Base-by-base conservation (phyloP, 2,329 filamentous ascomycete genomes). In the Ophiosphaerella narmari region DNA sequence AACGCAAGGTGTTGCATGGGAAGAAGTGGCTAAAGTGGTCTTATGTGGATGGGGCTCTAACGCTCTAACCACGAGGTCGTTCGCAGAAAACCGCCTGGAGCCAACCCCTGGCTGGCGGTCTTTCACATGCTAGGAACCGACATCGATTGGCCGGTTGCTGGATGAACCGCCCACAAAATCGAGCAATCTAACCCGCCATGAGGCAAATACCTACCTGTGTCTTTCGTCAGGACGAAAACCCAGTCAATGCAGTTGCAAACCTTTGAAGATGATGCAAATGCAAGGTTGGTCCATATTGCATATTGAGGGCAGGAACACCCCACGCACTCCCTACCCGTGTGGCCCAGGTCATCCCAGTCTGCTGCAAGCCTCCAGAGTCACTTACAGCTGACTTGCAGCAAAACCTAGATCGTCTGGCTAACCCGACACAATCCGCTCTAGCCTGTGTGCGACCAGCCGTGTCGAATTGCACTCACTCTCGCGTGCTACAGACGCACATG, bases 331-430 rank as follows among this genome's bases (percentile, higher is more conserved):
- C 47, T 50, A 52, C 57, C 58, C 47, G 52, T 50, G 52, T 57
- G 57, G 57, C 43, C 51, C 45, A 49, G 50, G 55, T 52, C 36
- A 43, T 52, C 41, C 56, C 45, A 57, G 57, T 21, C 35, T 47
- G 38, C 46, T 60, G 62, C 60, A 62, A 54, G 60, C 54, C 55
- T 54, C 50, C 48, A 46, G 60, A 56, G 54, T 59, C 56, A 60
- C 59, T 53, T 55, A 54, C 55, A 59, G 63, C 54, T 65, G 55
- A 63, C 62, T 62, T 63, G 62, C 63, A 65, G 60, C 31, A n/a
- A 38, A 57, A 62, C 57, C 63, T 56, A 60, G 61, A 65, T 49
- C 54, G 50, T 38, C 39, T 11, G 54, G 43, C 55, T 57, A 50
- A 53, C 48, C 51, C 54, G 46, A 48, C 54, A 46, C 29, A 49